These are phyloP conservation scores for Xanthoconium purpureum DNA, from an alignment of 768 basidiomycete genomes.

Conservation along the genomic window DNA sequence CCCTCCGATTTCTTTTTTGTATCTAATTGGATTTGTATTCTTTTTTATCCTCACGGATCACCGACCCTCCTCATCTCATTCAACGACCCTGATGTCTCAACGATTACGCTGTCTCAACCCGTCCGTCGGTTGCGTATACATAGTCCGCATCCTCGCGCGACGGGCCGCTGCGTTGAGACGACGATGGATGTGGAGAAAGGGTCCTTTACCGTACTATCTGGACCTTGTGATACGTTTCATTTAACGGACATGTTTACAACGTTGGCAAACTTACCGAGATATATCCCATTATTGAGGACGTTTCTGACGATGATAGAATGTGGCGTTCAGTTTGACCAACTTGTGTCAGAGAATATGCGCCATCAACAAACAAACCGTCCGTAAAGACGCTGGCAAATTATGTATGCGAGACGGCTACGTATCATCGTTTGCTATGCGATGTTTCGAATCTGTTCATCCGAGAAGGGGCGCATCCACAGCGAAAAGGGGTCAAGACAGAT, in stretches of 20 bases:
- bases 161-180: not conserved
- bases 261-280: constrained; percentile 1
- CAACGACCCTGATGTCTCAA: not conserved
- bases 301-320: not conserved
- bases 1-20: constrained; percentile 8
- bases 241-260: constrained; percentile 11
- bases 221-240: constrained; percentile 14
- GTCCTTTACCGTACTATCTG: constrained; percentile 1
- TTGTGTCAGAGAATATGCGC: no score
- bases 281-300: not conserved
- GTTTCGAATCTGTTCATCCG: no score
- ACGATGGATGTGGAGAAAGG: not conserved
- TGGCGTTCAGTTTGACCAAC: no score
- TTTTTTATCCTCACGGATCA: constrained; percentile 6
- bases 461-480: no score
- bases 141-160: not conserved
- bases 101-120: not conserved
- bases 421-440: no score
- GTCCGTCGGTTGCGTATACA: not conserved
- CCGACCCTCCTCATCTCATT: not conserved
- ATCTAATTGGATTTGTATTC: constrained; percentile 22
- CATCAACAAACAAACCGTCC: no score
- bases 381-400: no score
- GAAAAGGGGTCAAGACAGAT: no score
- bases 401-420: no score